Conservation (phyloP, 140 eudicot species). For the Cichorium intybus region DNA sequence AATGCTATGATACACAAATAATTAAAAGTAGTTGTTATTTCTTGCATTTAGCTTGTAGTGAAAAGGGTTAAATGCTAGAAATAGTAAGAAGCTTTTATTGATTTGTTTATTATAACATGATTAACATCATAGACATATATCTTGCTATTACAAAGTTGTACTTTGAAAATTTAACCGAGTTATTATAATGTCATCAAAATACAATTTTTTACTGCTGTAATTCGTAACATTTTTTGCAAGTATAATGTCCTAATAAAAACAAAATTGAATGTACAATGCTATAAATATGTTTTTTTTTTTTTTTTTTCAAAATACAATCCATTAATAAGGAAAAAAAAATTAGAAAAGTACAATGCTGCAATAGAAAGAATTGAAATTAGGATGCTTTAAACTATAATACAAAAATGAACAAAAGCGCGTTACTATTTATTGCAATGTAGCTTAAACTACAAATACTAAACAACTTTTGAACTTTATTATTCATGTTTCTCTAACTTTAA, state of each 20-base stretch:
- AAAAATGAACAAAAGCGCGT: background rate
- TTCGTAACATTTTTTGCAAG: too few species aligned
- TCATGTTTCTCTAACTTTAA: slow-evolving; percentile 1
- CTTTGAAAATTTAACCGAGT: too few species aligned
- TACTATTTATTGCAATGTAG: background rate
- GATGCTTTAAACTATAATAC: background rate
- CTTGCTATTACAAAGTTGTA: too few species aligned
- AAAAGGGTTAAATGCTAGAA: background rate
- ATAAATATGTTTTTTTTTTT: background rate
- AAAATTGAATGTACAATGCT: background rate
- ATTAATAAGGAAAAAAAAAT: background rate
- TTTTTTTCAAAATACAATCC: background rate
- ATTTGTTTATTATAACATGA: too few species aligned
- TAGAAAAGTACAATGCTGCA: background rate
- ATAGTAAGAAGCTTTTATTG: too few species aligned
- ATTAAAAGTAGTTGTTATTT: too few species aligned
- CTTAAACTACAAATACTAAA: background rate
- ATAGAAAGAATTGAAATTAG: background rate
- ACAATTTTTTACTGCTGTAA: too few species aligned
- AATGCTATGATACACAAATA: too few species aligned
- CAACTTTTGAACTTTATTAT: background rate
- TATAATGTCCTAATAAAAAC: too few species aligned
- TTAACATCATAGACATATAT: too few species aligned
- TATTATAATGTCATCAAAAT: too few species aligned
- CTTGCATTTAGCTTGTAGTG: too few species aligned